These are phyloP conservation scores for Nannizzia gypsea DNA, from an alignment of 2,329 filamentous ascomycete species.

Conservation along the genomic window DNA sequence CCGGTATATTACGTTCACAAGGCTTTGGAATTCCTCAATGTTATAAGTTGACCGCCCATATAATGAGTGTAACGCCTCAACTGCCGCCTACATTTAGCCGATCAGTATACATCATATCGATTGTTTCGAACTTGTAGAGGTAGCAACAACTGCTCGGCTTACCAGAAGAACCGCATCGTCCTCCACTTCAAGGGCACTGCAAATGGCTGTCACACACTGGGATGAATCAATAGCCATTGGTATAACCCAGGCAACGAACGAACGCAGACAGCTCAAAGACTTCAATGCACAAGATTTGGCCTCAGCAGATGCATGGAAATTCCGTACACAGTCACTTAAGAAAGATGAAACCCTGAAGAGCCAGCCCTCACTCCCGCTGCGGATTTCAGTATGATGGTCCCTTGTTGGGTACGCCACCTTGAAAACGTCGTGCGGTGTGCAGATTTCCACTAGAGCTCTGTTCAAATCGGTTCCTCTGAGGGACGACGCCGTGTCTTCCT, in stretches of 20 bases:
- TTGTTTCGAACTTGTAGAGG: too few relatives aligned
- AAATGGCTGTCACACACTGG: slow-evolving; percentile 58
- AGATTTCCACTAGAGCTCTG: slow-evolving; percentile 84
- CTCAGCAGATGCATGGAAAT: slow-evolving; percentile 53
- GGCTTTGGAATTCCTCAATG: slow-evolving; percentile 63
- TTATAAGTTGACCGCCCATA: slow-evolving; percentile 64
- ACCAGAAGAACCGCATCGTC: slow-evolving; percentile 66
- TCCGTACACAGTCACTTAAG: slow-evolving; percentile 58
- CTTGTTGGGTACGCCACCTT: slow-evolving; percentile 64
- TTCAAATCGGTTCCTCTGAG: slow-evolving; percentile 74
- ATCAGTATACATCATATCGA: neutral
- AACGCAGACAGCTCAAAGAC: slow-evolving; percentile 62
- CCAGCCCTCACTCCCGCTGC: slow-evolving; percentile 78
- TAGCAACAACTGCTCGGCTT: slow-evolving; percentile 19
- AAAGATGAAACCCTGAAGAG: slow-evolving; percentile 63
- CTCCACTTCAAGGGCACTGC: slow-evolving; percentile 56
- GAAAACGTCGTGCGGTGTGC: slow-evolving; percentile 67
- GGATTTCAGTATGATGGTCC: slow-evolving; percentile 50
- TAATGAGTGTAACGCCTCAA: slow-evolving; percentile 73
- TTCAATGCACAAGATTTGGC: slow-evolving; percentile 62
- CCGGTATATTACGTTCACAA: slow-evolving; percentile 70
- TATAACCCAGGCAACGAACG: slow-evolving; percentile 76
- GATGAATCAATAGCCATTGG: slow-evolving; percentile 66
- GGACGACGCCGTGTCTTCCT: slow-evolving; percentile 76
- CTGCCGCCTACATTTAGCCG: slow-evolving; percentile 48